Evolutionary conservation across 768 basidiomycete species (phyloP), one percentile per base, ranked within the genome.

Genomic region (Hortiboletus flavorubellus): DNA sequence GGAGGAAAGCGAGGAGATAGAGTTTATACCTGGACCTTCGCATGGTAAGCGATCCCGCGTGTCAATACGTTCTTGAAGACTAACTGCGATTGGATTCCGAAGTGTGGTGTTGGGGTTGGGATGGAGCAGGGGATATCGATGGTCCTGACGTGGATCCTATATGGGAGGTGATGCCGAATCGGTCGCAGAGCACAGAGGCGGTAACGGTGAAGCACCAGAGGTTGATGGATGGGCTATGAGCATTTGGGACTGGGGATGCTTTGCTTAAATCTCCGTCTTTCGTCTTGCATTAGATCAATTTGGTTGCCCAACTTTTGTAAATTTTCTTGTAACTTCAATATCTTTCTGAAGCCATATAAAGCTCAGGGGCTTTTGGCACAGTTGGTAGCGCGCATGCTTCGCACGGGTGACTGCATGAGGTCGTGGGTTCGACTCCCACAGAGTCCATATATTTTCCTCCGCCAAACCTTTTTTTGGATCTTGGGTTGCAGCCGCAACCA

Each of bases 91-190:
- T 34, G 43, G 10, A 35, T 57, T 46, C 1, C 29, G 39, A 65
- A 97, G 96, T 98, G 12, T 98, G 96, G 96, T 98, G 96, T 68
- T 98, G 96, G 96, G 96, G 96, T 18, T 99, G 96, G 96, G 96
- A 99, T 65, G 96, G 96, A 14, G 96, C 96, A 4, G 96, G 96
- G 18, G 96, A 99, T 67, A 81, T 99, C 23, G 96, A 98, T 60
- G 96, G 95, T 41, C 96, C 96, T 0, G 95, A 98, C 65, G 92
- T 99, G 7, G 96, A 98, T 63, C 96, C 96, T 7, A 89, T 99
- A 51, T 99, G 96, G 96, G 96, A 98, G 70, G 67, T 71, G 34
- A 87, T 89, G 85, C 75, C 89, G 5, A 82, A 87, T 59, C 84
- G 77, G 66, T 80, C 86, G 11, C 85, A 73, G 46, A 68, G 66